A percentile compares a stretch with the other conserved stretches of the same genome.
phyloP scores from a whole-genome alignment of 495 filamentous ascomycete genomes.

The Amphirosellinia nigrospora region DNA sequence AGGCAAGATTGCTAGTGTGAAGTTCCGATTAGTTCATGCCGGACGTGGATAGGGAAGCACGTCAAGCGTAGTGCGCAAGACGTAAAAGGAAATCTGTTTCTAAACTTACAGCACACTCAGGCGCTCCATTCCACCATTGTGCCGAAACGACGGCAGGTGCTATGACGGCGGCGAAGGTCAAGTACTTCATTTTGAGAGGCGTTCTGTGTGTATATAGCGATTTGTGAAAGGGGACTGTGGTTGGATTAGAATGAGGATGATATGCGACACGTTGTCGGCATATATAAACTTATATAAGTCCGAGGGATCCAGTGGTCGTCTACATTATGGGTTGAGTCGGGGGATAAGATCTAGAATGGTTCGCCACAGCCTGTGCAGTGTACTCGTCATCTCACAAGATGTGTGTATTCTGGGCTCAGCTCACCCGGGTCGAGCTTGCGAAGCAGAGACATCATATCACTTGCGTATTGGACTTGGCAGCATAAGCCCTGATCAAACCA shows the following conservation, averaged over 20 bases:
- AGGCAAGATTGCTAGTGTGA: slow-evolving; percentile 48
- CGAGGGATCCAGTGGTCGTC: not conserved
- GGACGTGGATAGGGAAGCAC: not conserved
- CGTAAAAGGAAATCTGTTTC: not conserved
- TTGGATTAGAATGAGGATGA: not conserved
- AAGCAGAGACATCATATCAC: not conserved
- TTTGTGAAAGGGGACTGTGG: no score
- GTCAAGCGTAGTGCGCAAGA: not conserved
- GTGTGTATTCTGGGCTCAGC: not conserved
- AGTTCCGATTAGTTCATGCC: not conserved
- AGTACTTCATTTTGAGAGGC: slow-evolving; percentile 32
- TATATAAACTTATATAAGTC: not conserved
- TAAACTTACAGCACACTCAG: slow-evolving; percentile 52
- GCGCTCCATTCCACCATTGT: slow-evolving; percentile 51
- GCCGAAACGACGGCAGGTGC: slow-evolving; percentile 31
- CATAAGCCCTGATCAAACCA: not conserved
- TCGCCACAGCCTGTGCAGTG: slow-evolving; percentile 17
- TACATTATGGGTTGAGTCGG: not conserved
- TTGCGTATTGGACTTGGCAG: slow-evolving; percentile 6
- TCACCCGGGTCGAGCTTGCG: slow-evolving; percentile 1
- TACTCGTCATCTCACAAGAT: slow-evolving; percentile 11
- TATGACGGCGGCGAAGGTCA: slow-evolving; percentile 26
- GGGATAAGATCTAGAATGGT: not conserved
- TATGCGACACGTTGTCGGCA: not conserved
- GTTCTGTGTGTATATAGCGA: no score